Evolutionary conservation across 495 filamentous ascomycete genomes (phyloP).

Genomic region (Halenospora varia): DNA sequence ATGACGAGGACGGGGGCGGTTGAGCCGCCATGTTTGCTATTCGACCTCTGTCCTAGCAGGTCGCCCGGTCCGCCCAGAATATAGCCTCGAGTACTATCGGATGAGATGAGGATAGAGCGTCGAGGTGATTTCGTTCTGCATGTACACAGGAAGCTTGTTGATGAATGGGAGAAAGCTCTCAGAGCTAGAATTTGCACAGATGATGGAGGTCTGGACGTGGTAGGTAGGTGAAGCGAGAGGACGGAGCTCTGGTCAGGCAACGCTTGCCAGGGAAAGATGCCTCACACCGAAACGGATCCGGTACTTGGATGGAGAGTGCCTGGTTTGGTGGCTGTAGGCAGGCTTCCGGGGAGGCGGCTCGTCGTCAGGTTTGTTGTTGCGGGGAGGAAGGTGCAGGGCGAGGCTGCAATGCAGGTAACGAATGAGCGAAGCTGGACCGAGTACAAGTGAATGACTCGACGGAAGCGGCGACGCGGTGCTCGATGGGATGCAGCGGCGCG

Average conservation of each 20-base stretch:
- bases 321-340: constrained; percentile 18
- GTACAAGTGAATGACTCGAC: constrained; percentile 25
- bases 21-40: constrained; percentile 34
- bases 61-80: constrained; percentile 10
- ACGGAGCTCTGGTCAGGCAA: not conserved
- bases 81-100: constrained; percentile 32
- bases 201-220: not conserved
- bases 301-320: constrained; percentile 8
- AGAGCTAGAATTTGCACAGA: not conserved
- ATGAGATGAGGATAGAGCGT: constrained; percentile 41
- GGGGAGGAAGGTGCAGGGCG: constrained; percentile 5
- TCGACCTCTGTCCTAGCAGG: not conserved
- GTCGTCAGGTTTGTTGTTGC: not conserved
- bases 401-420: constrained; percentile 11
- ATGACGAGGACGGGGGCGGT: constrained; percentile 29
- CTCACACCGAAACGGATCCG: not conserved
- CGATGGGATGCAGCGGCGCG: not conserved
- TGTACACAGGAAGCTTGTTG: constrained; percentile 27
- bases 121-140: constrained; percentile 42
- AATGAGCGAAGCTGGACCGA: constrained; percentile 14
- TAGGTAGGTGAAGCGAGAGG: not conserved
- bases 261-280: not conserved
- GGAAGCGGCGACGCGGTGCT: not conserved
- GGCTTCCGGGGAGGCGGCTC: constrained; percentile 17
- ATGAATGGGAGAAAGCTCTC: constrained; percentile 4